phyloP scores from a whole-genome alignment of 345 rosid species.

The Rhodamnia argentea region DNA sequence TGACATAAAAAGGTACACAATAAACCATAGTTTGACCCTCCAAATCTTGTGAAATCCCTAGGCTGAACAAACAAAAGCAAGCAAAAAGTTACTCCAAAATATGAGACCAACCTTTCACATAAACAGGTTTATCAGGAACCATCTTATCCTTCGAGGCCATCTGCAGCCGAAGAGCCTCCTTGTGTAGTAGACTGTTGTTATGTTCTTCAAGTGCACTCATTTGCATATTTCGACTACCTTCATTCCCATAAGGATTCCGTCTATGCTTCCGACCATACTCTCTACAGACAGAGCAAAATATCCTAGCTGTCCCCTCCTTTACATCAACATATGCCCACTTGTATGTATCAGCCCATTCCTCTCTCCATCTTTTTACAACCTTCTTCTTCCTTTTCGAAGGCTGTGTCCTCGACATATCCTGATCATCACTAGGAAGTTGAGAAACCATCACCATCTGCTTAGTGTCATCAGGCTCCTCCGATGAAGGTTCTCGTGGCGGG shows the following conservation, averaged over 20 bases:
- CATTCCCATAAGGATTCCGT: conserved; percentile 96
- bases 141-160: conserved; percentile 95
- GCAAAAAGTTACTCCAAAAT: neutral
- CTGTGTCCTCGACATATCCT: conserved; percentile 53
- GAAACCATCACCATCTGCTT: conserved; percentile 74
- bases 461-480: conserved; percentile 73
- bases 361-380: conserved; percentile 99
- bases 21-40: neutral
- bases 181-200: conserved; percentile 96
- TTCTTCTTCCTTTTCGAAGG: conserved; percentile 88
- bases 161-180: conserved; percentile 97
- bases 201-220: conserved; percentile 99
- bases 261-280: conserved; percentile 97
- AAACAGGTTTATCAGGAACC: conserved; percentile 75
- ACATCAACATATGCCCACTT: conserved; percentile 99
- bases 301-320: conserved; percentile 95
- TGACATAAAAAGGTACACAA: neutral
- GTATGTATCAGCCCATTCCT: conserved; percentile 99
- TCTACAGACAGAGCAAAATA: conserved; percentile 93
- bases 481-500: conserved; percentile 53
- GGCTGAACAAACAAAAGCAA: neutral
- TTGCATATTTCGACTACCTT: conserved; percentile 99
- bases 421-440: conserved; percentile 57
- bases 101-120: conserved; percentile 65
- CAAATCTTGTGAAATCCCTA: neutral